Base-by-base conservation (phyloP, 495 filamentous ascomycete species). In the Tuber calosporum region DNA sequence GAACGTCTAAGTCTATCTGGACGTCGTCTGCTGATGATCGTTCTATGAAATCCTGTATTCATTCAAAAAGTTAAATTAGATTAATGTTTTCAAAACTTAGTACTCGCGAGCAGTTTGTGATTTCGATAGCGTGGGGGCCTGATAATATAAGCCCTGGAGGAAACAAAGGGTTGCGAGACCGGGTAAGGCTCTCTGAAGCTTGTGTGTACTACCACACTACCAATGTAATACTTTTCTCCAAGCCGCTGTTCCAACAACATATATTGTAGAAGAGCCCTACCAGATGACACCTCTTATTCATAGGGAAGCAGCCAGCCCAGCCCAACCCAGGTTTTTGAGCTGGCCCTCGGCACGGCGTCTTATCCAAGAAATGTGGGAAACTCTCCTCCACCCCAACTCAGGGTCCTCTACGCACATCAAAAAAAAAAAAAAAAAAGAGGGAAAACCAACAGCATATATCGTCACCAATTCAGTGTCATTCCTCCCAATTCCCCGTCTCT, bases 1-100 rank as follows among this genome's bases (percentile, higher is more conserved):
- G 95, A 58, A 99, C 94, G 80, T 99, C 95, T 38, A 97, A 89
- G 82, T 99, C 95, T 76, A 99, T 99, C 81, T 99, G 95, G 11
- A 94, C 90, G 81, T 99, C 95, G 80, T 99, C 95, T 0, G 93
- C 89, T 8, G 91, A 96, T 45, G 88, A 87, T 66, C 89, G 82
- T 13, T 90, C 85, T 72, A 93, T 88, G 40, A 92, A 87, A 71
- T 89, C 87, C 77, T 91, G 85, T 82, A 90, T 92, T 22, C 86
- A 86, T 38, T 26, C 58, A 39, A 26, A 76, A 36, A 69, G 20
- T 53, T 48, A 71, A 40, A 70, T 73, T 70, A 73, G 58, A 19
- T 17, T 5, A 40, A 22, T 39, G 2, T 70, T 36, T 17, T 71
- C 26, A 20, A 69, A 17, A 37, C n/a, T n/a, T 4, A 26, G 53